Evolutionary conservation across 2,329 filamentous ascomycete genomes (phyloP).

Genomic region (Huntiella savannae): DNA sequence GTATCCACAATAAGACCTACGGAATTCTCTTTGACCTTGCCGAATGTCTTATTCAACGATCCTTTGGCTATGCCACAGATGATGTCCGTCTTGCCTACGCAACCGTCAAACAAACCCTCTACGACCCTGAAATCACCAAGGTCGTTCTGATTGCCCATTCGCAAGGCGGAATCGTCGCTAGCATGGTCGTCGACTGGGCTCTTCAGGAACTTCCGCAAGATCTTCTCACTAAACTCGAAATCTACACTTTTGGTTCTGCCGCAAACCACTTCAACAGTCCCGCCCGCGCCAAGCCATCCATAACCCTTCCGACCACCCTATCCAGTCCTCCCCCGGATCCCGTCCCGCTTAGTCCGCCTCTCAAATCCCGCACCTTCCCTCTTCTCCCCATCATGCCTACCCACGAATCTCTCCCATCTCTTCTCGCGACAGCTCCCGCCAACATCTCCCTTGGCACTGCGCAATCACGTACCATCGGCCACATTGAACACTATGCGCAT

Average conservation of each 20-base stretch:
- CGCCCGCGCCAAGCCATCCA: not conserved
- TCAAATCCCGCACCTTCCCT: slow-evolving; percentile 54
- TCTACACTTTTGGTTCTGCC: slow-evolving; percentile 62
- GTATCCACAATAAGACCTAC: slow-evolving; percentile 57
- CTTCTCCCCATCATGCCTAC: slow-evolving; percentile 57
- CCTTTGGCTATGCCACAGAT: slow-evolving; percentile 50
- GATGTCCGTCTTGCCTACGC: slow-evolving; percentile 46
- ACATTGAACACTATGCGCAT: slow-evolving; percentile 70
- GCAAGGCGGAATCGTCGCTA: slow-evolving; percentile 57
- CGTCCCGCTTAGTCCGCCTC: slow-evolving; percentile 17
- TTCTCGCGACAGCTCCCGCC: slow-evolving; percentile 14
- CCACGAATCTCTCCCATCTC: slow-evolving; percentile 22
- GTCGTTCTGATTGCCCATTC: slow-evolving; percentile 59
- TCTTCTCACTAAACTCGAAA: slow-evolving; percentile 48
- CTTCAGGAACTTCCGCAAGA: slow-evolving; percentile 50
- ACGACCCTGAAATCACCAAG: slow-evolving; percentile 42
- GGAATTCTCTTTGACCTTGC: slow-evolving; percentile 61
- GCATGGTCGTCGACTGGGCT: slow-evolving; percentile 58
- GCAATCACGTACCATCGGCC: slow-evolving; percentile 34
- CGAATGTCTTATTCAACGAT: slow-evolving; percentile 60
- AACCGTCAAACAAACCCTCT: slow-evolving; percentile 42
- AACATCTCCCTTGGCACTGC: slow-evolving; percentile 9
- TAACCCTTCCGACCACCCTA: slow-evolving; percentile 20
- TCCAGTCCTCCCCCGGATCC: slow-evolving; percentile 11
- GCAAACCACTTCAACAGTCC: slow-evolving; percentile 74